Conservation (phyloP, 2,329 filamentous ascomycete species). For the Claviceps africana region DNA sequence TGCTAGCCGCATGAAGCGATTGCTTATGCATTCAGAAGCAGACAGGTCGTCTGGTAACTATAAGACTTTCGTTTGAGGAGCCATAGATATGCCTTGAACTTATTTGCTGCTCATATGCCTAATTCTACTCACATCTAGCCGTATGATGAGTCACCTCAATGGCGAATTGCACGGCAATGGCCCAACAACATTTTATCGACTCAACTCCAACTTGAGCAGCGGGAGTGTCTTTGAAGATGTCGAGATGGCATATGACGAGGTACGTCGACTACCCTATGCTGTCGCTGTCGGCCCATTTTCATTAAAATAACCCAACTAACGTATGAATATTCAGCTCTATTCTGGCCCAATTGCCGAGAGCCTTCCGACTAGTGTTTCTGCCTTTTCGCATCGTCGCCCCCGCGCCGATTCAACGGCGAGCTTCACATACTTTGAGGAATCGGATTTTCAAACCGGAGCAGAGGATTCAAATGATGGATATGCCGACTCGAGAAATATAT, state of each 20-base stretch:
- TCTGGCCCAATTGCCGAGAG: constrained; percentile 89
- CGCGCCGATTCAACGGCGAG: constrained; percentile 76
- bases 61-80: neutral
- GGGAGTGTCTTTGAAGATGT: constrained; percentile 83
- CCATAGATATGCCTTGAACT: constrained; percentile 1
- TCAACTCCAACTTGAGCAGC: constrained; percentile 57
- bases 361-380: constrained; percentile 84
- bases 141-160: neutral
- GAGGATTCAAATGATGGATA: constrained; percentile 19
- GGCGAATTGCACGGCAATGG: constrained; percentile 1
- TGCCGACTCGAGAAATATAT: constrained; percentile 11
- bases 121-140: constrained; percentile 3
- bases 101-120: neutral
- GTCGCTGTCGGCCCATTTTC: neutral
- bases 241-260: constrained; percentile 97
- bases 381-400: constrained; percentile 71
- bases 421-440: constrained; percentile 73
- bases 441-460: constrained; percentile 18
- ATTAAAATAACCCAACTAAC: neutral
- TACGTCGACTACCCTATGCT: neutral
- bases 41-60: neutral
- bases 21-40: neutral
- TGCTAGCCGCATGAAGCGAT: neutral
- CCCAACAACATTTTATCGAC: constrained; percentile 33
- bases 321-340: constrained; percentile 46